Evolutionary conservation across 2,329 filamentous ascomycete species (phyloP), one percentile per base, ranked within the genome.

Genomic region (Dendryphion nanum): DNA sequence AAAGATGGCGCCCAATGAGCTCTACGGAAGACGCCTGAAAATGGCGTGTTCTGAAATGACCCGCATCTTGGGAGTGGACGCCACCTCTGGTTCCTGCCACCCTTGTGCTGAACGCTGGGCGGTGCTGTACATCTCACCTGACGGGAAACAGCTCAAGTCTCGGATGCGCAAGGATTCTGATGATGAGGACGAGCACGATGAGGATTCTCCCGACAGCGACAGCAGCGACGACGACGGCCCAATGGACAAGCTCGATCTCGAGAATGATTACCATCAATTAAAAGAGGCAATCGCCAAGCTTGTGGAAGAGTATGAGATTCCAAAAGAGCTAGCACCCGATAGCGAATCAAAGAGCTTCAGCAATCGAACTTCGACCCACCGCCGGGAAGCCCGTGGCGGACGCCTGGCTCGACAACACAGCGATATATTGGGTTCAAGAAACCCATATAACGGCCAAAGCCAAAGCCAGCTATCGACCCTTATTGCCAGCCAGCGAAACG

Each of bases 21-120:
- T 60, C 18, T 70, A 69, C 35, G 67, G 67, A 32, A 58, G 56
- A 33, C 79, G 78, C 21, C 71, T 89, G 35, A 79, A 83, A 23
- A 69, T 79, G 44, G 83, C 84, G 4, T 72, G 87, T 36, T 81
- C 85, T 38, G 84, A 89, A 52, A 82, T 89, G 81, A 75, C 71
- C 5, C 79, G 85, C 32, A 74, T 75, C 5, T 68, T 89, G 7
- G 84, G 85, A 4, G 54, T 71, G 5, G 82, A 89, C 12, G 76
- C 72, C 10, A 73, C 83, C 14, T 79, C 82, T 34, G 85, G 85
- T 16, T 73, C 79, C 12, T 84, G 82, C 38, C 86, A 93, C 53
- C 88, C 88, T 6, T 91, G 86, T 45, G 83, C 84, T 1, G 89
- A 94, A 65, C 76, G 83, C 39, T 95, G 89, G 89, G 79, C 85